A percentile compares a stretch with the other conserved stretches of the same genome.
Evolutionary conservation across 2,329 filamentous ascomycete species (phyloP).

Genomic region (Penicillium brasilianum): DNA sequence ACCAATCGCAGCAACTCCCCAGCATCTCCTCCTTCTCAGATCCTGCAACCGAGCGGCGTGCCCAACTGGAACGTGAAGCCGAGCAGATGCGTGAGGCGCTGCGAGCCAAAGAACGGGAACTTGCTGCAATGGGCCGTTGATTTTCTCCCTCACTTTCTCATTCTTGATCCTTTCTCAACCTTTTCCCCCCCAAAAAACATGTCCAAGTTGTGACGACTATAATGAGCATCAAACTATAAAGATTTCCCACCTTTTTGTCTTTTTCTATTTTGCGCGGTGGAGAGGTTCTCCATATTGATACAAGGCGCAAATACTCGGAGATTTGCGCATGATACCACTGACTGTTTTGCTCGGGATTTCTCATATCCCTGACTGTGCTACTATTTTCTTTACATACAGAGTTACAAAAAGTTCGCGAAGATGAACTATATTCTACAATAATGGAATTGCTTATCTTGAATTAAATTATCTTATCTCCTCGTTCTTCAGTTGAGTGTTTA

Average conservation of each 20-base stretch:
- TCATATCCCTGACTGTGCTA: slow-evolving; percentile 24
- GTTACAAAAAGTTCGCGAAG: slow-evolving; percentile 18
- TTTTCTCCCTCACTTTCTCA: too few relatives aligned
- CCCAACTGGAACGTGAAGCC: slow-evolving; percentile 71
- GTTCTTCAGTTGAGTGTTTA: neutral
- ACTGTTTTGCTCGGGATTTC: slow-evolving; percentile 22
- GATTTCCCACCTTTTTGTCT: slow-evolving; percentile 12
- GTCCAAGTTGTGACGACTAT: slow-evolving; percentile 27
- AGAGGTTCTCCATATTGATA: slow-evolving; percentile 14
- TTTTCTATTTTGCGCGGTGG: slow-evolving; percentile 5
- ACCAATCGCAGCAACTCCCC: slow-evolving; percentile 35
- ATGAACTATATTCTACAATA: slow-evolving; percentile 26
- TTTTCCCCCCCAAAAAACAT: neutral
- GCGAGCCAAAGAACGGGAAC: slow-evolving; percentile 73
- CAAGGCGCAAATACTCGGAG: slow-evolving; percentile 28
- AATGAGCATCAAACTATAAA: slow-evolving; percentile 25
- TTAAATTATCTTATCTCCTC: neutral
- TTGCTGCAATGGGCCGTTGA: slow-evolving; percentile 58
- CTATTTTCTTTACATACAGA: slow-evolving; percentile 12
- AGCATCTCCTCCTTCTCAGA: slow-evolving; percentile 55
- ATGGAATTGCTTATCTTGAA: slow-evolving; percentile 21
- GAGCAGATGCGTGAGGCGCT: slow-evolving; percentile 76
- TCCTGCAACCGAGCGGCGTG: slow-evolving; percentile 65
- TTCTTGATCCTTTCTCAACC: slow-evolving; percentile 8
- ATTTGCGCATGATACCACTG: slow-evolving; percentile 33